These are phyloP conservation scores for Pythium grandisporangium DNA, from an alignment of 352 stramenopile species.

Conservation along the genomic window DNA sequence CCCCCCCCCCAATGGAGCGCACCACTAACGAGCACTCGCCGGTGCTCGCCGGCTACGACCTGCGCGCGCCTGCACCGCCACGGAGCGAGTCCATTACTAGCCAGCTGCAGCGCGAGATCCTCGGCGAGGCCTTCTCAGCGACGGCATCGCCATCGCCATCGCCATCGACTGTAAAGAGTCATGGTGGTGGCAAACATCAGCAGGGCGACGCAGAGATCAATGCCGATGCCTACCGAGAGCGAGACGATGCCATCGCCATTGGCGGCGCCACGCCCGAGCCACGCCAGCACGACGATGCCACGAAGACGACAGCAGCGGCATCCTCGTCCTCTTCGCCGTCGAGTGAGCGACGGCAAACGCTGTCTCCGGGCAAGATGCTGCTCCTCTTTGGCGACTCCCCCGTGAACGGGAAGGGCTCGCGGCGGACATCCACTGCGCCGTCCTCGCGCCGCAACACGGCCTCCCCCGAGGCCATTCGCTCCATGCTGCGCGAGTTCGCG, in stretches of 20 bases:
- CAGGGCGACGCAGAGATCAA: background rate
- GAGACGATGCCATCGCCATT: slow-evolving; percentile 5
- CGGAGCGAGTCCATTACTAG: slow-evolving; percentile 38
- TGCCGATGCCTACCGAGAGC: background rate
- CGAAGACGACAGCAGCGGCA: background rate
- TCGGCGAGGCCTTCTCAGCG: slow-evolving; percentile 2
- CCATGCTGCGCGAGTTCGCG: slow-evolving; percentile 8
- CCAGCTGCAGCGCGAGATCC: slow-evolving; percentile 56
- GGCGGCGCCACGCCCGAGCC: slow-evolving; percentile 22
- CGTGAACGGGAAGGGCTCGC: background rate
- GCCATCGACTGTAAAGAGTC: too few species aligned
- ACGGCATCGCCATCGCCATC: slow-evolving; percentile 1
- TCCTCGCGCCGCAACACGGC: slow-evolving; percentile 17
- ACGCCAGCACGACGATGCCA: slow-evolving; percentile 7
- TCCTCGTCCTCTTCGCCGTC: background rate
- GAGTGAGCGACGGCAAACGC: slow-evolving; percentile 14
- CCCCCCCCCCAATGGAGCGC: too few species aligned
- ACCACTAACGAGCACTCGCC: too few species aligned
- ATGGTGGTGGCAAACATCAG: too few species aligned
- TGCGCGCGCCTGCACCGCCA: slow-evolving; percentile 15
- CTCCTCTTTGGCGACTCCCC: slow-evolving; percentile 15
- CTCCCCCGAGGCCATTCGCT: slow-evolving; percentile 16
- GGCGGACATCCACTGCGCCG: slow-evolving; percentile 6
- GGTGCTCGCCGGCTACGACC: too few species aligned
- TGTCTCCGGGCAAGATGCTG: slow-evolving; percentile 36